Evolutionary conservation across 352 stramenopile genomes (phyloP).

Genomic region (Pythium phragmiticola): DNA sequence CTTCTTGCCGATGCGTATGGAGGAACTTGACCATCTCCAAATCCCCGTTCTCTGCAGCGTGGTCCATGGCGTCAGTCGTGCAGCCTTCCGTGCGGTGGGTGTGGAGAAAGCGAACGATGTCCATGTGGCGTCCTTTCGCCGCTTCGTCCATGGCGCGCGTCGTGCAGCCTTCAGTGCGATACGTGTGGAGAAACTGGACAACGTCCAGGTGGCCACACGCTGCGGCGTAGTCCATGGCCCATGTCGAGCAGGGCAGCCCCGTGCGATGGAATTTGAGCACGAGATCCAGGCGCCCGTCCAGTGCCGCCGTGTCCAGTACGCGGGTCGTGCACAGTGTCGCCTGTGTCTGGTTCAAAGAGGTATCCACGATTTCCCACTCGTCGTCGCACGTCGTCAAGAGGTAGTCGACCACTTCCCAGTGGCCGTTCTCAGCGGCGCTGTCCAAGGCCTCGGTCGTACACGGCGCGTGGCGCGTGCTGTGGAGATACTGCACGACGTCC

Average conservation of each 20-base stretch:
- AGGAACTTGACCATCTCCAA: background rate
- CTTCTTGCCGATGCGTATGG: constrained; percentile 20
- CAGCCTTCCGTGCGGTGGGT: constrained; percentile 5
- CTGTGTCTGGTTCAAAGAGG: background rate
- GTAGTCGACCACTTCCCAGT: constrained; percentile 26
- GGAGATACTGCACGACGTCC: constrained; percentile 1
- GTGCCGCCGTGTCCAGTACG: constrained; percentile 19
- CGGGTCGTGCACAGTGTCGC: constrained; percentile 4
- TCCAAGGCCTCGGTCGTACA: constrained; percentile 7
- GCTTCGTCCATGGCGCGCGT: constrained; percentile 27
- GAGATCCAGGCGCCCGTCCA: constrained; percentile 2
- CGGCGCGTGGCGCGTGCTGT: background rate
- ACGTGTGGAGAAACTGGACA: constrained; percentile 1
- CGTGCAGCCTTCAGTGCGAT: constrained; percentile 19
- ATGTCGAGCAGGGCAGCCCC: constrained; percentile 24
- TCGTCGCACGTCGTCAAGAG: constrained; percentile 13
- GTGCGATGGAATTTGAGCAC: constrained; percentile 30
- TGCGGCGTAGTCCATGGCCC: constrained; percentile 28
- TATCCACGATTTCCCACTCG: constrained; percentile 4
- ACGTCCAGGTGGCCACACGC: background rate
- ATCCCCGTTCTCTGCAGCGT: background rate
- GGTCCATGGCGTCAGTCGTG: background rate
- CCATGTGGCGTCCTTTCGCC: constrained; percentile 17
- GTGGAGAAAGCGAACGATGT: constrained; percentile 29
- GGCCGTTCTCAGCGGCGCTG: constrained; percentile 26